phyloP scores from a whole-genome alignment of 805 yeast species.

The Saccharomyces kudriavzevii region DNA sequence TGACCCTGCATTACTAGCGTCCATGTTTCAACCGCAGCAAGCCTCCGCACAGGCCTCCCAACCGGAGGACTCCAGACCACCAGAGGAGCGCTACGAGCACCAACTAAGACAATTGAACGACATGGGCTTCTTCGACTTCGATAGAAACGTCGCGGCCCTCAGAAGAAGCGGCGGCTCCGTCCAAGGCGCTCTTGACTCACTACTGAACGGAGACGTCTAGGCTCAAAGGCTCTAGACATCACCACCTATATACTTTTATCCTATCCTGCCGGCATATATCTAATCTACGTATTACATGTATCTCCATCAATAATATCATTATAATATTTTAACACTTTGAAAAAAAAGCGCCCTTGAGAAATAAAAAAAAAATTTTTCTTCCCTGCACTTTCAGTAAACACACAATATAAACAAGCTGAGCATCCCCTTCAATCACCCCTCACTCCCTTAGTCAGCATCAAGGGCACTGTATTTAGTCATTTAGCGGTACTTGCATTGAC shows the following conservation, averaged over 20 bases:
- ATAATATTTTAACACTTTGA: background rate
- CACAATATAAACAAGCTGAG: background rate
- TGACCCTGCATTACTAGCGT: constrained; percentile 42
- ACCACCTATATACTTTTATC: background rate
- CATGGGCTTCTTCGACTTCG: constrained; percentile 87
- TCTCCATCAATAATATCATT: background rate
- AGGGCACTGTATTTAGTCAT: background rate
- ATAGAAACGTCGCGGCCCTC: constrained; percentile 81
- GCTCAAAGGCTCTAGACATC: background rate
- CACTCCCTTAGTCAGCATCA: background rate
- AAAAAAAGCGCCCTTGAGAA: background rate
- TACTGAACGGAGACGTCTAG: constrained; percentile 54
- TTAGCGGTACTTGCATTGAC: background rate
- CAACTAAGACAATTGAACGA: constrained; percentile 72
- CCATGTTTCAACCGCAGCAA: constrained; percentile 35
- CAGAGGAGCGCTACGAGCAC: constrained; percentile 67
- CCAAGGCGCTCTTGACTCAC: constrained; percentile 89
- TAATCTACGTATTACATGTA: background rate
- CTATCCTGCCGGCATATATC: background rate
- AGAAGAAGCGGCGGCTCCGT: constrained; percentile 96
- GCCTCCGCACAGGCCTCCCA: constrained; percentile 15
- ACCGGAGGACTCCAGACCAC: constrained; percentile 55
- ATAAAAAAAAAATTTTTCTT: background rate
- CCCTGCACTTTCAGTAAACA: background rate
- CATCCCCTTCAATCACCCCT: background rate